Evolutionary conservation across 164 flowering plant genomes (phyloP).

Genomic region (Brasenia schreberi): DNA sequence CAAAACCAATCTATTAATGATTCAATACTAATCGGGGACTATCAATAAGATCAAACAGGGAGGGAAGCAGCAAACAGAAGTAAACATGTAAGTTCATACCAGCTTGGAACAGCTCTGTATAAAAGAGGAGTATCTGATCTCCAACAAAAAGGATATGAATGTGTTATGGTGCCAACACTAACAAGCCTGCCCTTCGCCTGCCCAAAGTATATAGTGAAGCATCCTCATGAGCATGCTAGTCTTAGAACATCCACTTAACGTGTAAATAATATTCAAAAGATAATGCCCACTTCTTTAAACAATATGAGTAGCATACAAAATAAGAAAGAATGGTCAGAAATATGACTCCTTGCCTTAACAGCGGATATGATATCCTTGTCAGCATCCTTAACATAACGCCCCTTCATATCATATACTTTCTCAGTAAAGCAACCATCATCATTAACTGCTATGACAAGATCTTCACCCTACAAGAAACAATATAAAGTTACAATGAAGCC

Average conservation of each 20-base stretch:
- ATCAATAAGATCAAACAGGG: not conserved
- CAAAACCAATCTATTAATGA: not conserved
- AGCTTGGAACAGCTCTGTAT: constrained; percentile 97
- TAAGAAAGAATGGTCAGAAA: not conserved
- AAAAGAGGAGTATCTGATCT: constrained; percentile 97
- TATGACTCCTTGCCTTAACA: constrained; percentile 38
- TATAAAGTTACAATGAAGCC: too few relatives aligned
- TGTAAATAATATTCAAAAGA: too few relatives aligned
- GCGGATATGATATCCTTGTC: constrained; percentile 73
- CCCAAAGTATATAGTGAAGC: constrained; percentile 3
- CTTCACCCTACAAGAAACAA: constrained; percentile 48
- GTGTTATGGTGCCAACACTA: constrained; percentile 56
- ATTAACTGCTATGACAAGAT: constrained; percentile 79
- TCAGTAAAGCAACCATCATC: constrained; percentile 87
- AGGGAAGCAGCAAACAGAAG: too few relatives aligned
- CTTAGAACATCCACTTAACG: not conserved
- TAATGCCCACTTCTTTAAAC: not conserved
- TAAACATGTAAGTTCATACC: constrained; percentile 23
- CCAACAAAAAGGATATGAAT: constrained; percentile 91
- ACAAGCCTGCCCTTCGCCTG: constrained; percentile 87
- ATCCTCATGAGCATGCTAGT: not conserved
- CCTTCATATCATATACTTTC: constrained; percentile 58
- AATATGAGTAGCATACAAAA: too few relatives aligned
- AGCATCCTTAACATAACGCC: constrained; percentile 86
- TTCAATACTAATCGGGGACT: not conserved